Percentiles rank a stretch among this genome's conserved stretches.
Evolutionary conservation across 768 basidiomycete genomes (phyloP).

Genomic region (Mycena polygramma): DNA sequence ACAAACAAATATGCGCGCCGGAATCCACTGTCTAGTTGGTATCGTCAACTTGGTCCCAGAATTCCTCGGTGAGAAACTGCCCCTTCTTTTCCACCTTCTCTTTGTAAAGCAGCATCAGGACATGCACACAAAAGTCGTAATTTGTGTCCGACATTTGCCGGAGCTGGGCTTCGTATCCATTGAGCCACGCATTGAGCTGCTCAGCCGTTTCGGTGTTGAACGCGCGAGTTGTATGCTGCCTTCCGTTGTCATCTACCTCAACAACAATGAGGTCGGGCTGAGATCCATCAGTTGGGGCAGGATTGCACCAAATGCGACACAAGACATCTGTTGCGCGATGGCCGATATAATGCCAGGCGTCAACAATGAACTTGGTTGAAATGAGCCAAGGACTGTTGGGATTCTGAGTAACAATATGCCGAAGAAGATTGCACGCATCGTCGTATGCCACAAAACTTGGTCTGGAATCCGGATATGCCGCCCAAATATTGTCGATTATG

Average conservation of each 20-base stretch:
- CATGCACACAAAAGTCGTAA: constrained; percentile 6
- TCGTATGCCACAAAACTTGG: constrained; percentile 7
- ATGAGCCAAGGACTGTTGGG: not conserved
- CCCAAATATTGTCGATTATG: constrained; percentile 1
- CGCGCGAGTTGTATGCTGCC: not conserved
- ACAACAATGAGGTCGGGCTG: constrained; percentile 1
- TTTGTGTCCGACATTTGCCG: constrained; percentile 7
- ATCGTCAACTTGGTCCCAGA: too few relatives aligned
- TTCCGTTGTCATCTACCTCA: not conserved
- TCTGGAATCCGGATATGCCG: not conserved
- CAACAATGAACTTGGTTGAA: not conserved
- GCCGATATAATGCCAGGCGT: constrained; percentile 16
- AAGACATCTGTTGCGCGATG: constrained; percentile 1
- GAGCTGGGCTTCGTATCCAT: constrained; percentile 7
- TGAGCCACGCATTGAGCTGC: constrained; percentile 14
- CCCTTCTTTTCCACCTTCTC: constrained; percentile 1
- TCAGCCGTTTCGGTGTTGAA: constrained; percentile 22
- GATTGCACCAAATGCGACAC: constrained; percentile 14
- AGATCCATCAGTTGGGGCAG: constrained; percentile 3
- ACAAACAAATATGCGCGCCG: too few relatives aligned
- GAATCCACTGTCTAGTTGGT: too few relatives aligned
- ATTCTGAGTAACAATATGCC: constrained; percentile 9
- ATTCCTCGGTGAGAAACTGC: not conserved
- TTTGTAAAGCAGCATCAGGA: constrained; percentile 11
- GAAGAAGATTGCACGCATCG: constrained; percentile 12